A percentile compares a stretch with the other conserved stretches of the same genome.
Evolutionary conservation across 768 basidiomycete genomes (phyloP).

Genomic region (Neoboletus brunneissimus): DNA sequence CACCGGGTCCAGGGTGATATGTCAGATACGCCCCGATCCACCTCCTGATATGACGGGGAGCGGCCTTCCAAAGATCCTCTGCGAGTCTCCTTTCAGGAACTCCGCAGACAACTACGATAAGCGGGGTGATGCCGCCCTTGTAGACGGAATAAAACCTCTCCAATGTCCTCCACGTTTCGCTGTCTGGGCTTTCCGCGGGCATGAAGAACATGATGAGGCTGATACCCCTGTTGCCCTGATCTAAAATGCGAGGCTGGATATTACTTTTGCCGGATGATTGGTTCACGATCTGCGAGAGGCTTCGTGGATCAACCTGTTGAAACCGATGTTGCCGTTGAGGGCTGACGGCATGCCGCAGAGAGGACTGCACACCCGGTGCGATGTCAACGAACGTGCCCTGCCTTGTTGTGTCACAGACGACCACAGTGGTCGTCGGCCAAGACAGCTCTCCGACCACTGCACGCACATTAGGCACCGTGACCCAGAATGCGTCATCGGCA

Average conservation of each 20-base stretch:
- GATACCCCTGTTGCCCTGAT: conserved; percentile 2
- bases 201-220: conserved; percentile 19
- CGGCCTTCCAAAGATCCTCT: conserved; percentile 10
- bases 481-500: conserved; percentile 3
- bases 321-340: conserved; percentile 11
- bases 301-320: conserved; percentile 14
- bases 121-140: conserved; percentile 14
- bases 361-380: conserved; percentile 6
- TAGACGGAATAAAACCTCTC: conserved; percentile 13
- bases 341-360: background rate
- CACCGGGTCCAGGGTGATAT: conserved; percentile 12
- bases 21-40: conserved; percentile 8
- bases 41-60: conserved; percentile 9
- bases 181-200: background rate
- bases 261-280: background rate
- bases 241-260: background rate
- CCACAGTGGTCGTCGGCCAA: conserved; percentile 21
- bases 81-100: conserved; percentile 7
- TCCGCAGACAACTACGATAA: conserved; percentile 17
- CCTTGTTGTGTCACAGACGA: conserved; percentile 16
- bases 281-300: background rate
- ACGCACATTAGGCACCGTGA: conserved; percentile 16
- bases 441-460: conserved; percentile 16
- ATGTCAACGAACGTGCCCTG: conserved; percentile 5
- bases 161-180: conserved; percentile 13